Evolutionary conservation across 768 basidiomycete genomes (phyloP).

Genomic region (Tricholoma sp.): DNA sequence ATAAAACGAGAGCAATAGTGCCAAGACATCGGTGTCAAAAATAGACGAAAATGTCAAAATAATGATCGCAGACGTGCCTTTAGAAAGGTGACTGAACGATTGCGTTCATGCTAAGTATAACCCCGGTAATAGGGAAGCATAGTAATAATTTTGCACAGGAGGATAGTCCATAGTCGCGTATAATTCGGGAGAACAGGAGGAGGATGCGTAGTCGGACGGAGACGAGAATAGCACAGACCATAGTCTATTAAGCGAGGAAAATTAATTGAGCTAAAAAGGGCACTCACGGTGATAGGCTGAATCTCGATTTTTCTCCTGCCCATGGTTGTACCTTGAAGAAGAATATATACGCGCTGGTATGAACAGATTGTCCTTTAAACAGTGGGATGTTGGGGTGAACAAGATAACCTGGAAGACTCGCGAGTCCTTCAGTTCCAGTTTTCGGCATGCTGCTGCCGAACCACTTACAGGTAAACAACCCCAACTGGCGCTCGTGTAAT

Average conservation of each 20-base stretch:
- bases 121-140: conserved; percentile 12
- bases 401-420: neutral
- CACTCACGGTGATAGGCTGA: conserved; percentile 68
- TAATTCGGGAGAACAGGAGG: conserved; percentile 18
- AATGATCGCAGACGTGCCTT: conserved; percentile 50
- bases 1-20: conserved; percentile 32
- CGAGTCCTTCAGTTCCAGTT: neutral
- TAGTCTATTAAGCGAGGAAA: conserved; percentile 7
- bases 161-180: conserved; percentile 1
- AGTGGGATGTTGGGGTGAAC: neutral
- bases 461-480: neutral
- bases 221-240: neutral
- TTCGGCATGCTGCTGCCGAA: neutral
- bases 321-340: conserved; percentile 26
- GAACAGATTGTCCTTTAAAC: neutral
- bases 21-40: conserved; percentile 50
- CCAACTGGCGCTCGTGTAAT: neutral
- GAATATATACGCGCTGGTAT: neutral
- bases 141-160: neutral
- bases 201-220: neutral
- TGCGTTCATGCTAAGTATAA: conserved; percentile 80
- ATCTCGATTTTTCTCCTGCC: conserved; percentile 79
- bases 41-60: conserved; percentile 46
- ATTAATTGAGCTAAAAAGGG: conserved; percentile 11
- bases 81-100: conserved; percentile 86